phyloP scores from a whole-genome alignment of 345 rosid species.

The Euclidium syriacum region DNA sequence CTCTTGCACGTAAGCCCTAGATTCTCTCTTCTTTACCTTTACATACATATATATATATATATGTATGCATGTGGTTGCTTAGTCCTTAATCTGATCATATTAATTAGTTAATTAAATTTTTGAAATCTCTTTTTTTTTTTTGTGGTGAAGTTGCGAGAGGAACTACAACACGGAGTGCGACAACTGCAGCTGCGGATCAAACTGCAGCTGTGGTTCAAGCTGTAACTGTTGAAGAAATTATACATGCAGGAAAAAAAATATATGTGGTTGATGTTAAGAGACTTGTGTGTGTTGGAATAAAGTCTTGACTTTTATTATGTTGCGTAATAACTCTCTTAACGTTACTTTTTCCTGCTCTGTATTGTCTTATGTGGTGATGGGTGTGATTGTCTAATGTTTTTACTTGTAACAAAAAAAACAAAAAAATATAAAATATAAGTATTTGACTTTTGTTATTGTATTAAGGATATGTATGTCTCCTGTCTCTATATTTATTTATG shows the following conservation, averaged over 20 bases:
- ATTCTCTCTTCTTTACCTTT: background rate
- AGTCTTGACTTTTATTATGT: conserved; percentile 7
- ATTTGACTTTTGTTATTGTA: conserved; percentile 13
- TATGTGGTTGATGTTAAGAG: conserved; percentile 8
- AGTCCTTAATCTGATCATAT: background rate
- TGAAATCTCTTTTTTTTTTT: background rate
- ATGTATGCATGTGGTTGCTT: background rate
- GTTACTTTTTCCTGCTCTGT: conserved; percentile 16
- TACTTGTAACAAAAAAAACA: background rate
- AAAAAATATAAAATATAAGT: background rate
- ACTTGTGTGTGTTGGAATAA: conserved; percentile 20
- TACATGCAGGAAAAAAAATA: background rate
- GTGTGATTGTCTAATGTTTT: conserved; percentile 12
- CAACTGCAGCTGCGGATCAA: conserved; percentile 66
- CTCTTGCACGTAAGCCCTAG: conserved; percentile 30
- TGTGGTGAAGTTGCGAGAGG: conserved; percentile 32
- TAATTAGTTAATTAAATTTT: background rate
- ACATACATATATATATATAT: no score
- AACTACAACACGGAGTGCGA: conserved; percentile 32
- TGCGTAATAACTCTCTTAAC: conserved; percentile 15
- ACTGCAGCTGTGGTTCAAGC: conserved; percentile 55
- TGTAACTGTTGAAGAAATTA: conserved; percentile 36
- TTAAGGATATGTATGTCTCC: background rate
- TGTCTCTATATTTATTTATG: background rate
- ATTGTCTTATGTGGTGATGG: background rate